phyloP scores from a whole-genome alignment of 2,329 filamentous ascomycete genomes.

The Botrytis squamosa region DNA sequence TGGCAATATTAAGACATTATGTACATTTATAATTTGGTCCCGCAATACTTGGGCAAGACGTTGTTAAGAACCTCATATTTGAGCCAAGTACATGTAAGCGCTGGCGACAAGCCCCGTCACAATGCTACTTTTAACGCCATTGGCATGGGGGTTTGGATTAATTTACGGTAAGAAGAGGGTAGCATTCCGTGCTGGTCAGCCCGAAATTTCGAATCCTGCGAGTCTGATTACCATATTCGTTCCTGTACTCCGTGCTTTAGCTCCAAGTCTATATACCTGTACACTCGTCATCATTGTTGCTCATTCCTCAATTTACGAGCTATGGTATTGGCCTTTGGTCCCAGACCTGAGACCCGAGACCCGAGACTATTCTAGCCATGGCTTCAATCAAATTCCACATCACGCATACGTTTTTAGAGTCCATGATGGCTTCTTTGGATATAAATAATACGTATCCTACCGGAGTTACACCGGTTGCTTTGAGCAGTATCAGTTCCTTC shows the following conservation, averaged over 20 bases:
- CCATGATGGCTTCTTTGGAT: not conserved
- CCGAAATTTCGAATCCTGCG: not conserved
- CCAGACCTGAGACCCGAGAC: too few relatives aligned
- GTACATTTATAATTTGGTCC: not conserved
- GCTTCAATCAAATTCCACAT: not conserved
- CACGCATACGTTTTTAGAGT: not conserved
- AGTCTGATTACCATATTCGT: not conserved
- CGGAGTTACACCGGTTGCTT: not conserved
- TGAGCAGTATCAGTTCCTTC: not conserved
- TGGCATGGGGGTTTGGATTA: not conserved
- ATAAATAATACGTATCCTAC: not conserved
- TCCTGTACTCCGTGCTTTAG: not conserved
- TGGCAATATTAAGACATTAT: not conserved
- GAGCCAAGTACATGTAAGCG: slow-evolving; percentile 1
- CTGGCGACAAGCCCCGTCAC: not conserved
- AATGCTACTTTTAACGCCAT: not conserved
- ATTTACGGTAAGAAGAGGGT: not conserved
- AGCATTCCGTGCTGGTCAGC: not conserved
- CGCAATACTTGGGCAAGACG: not conserved
- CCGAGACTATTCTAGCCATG: not conserved
- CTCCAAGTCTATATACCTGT: not conserved
- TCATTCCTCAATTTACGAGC: slow-evolving; percentile 6
- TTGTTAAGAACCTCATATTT: not conserved
- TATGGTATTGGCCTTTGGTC: not conserved
- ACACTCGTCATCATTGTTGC: not conserved